phyloP scores from a whole-genome alignment of 495 filamentous ascomycete genomes.

The Podospora comata region DNA sequence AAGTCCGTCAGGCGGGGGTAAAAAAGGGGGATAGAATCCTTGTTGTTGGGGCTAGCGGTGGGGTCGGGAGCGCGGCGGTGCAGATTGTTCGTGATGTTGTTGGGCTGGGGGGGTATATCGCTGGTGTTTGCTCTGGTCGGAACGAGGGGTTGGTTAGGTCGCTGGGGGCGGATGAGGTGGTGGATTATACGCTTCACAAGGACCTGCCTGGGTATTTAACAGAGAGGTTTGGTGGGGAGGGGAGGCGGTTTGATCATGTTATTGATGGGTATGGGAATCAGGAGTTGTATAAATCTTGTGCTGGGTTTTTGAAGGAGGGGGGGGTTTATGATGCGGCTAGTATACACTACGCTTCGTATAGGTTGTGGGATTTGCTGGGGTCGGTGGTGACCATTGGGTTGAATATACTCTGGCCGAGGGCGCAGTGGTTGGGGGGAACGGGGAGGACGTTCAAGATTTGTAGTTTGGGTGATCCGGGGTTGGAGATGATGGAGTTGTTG shows the following conservation, averaged over 20 bases:
- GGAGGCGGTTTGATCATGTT: conserved; percentile 31
- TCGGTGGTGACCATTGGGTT: conserved; percentile 23
- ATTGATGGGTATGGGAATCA: conserved; percentile 38
- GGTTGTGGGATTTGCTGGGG: conserved; percentile 23
- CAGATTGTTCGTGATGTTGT: conserved; percentile 37
- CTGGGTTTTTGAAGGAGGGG: conserved; percentile 32
- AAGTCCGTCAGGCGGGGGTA: conserved; percentile 27
- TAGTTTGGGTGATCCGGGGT: conserved; percentile 28
- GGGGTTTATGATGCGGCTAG: conserved; percentile 36
- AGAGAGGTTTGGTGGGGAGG: conserved; percentile 14
- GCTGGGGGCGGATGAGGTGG: conserved; percentile 15
- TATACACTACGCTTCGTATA: conserved; percentile 25
- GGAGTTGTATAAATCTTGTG: conserved; percentile 29
- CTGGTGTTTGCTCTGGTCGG: conserved; percentile 32
- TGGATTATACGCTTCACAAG: conserved; percentile 30
- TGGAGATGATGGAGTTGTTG: conserved; percentile 31
- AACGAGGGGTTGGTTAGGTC: background rate
- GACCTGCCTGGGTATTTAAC: conserved; percentile 28
- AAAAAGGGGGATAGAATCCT: conserved; percentile 32
- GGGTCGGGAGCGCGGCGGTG: conserved; percentile 38
- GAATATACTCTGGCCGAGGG: conserved; percentile 33
- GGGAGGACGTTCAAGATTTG: conserved; percentile 30
- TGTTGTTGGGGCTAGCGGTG: conserved; percentile 43
- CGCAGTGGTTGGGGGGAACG: conserved; percentile 32
- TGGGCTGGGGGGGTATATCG: conserved; percentile 33